Evolutionary conservation across 2,329 filamentous ascomycete species (phyloP).

Genomic region (Trichoderma afroharzianum): DNA sequence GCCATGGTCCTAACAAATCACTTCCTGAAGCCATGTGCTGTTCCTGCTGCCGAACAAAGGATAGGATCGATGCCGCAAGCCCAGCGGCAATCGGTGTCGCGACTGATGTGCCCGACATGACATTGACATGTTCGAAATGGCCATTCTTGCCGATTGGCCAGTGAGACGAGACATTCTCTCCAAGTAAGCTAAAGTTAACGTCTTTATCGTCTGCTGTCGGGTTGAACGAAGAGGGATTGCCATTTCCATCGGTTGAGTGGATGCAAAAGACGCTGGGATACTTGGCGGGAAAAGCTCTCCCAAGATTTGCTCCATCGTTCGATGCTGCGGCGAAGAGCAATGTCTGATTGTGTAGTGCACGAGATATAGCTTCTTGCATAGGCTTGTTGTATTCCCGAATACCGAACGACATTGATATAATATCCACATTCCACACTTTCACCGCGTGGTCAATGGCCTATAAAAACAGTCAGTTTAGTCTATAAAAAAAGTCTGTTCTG

Average conservation of each 20-base stretch:
- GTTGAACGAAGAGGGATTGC: neutral
- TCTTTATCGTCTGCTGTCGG: neutral
- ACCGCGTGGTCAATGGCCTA: neutral
- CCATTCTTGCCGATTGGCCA: neutral
- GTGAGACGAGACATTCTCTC: neutral
- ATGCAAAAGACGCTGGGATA: neutral
- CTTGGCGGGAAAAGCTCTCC: neutral
- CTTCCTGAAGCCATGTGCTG: neutral
- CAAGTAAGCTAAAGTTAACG: neutral
- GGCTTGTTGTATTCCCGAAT: neutral
- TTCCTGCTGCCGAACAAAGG: slow-evolving; percentile 2
- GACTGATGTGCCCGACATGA: neutral
- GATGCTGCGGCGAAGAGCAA: slow-evolving; percentile 2
- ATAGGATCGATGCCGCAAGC: neutral
- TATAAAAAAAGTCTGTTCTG: neutral
- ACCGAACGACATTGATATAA: neutral
- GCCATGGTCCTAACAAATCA: neutral
- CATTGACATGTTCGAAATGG: neutral
- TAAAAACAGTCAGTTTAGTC: neutral
- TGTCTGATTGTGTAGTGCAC: neutral
- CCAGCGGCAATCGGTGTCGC: slow-evolving; percentile 1
- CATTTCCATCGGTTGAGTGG: neutral
- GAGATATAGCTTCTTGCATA: neutral
- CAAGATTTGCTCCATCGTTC: neutral
- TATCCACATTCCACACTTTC: neutral